phyloP scores from a whole-genome alignment of 768 basidiomycete species.

The Hericium erinaceus region DNA sequence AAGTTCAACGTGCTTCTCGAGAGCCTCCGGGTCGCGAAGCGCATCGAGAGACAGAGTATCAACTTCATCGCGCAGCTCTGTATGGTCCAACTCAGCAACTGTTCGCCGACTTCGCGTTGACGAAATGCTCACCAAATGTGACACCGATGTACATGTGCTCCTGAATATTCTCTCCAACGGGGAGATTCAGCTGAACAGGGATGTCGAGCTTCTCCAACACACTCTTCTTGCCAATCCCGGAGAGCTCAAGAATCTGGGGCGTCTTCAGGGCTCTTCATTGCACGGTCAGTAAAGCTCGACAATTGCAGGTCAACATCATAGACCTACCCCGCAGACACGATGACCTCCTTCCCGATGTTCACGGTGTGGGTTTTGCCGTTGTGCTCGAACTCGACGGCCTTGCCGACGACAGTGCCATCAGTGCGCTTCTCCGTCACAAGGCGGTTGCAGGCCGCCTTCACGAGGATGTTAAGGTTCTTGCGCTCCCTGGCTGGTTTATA shows the following conservation, averaged over 20 bases:
- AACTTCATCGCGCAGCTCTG: conserved; percentile 7
- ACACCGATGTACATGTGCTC: conserved; percentile 4
- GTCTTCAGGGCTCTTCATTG: conserved; percentile 8
- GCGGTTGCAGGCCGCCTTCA: background rate
- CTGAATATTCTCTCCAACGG: conserved; percentile 12
- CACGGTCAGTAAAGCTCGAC: too few relatives aligned
- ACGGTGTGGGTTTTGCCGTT: conserved; percentile 4
- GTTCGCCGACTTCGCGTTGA: background rate
- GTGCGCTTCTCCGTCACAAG: background rate
- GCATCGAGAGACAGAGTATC: conserved; percentile 5
- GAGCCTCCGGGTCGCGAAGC: background rate
- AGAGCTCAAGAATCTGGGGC: conserved; percentile 13
- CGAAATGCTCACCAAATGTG: background rate
- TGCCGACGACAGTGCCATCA: background rate
- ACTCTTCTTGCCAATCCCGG: conserved; percentile 8
- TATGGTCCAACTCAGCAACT: background rate
- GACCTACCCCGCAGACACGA: conserved; percentile 10
- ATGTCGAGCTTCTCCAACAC: conserved; percentile 8
- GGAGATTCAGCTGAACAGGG: conserved; percentile 12
- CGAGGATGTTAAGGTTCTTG: background rate
- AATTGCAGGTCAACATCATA: too few relatives aligned
- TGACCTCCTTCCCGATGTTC: conserved; percentile 6
- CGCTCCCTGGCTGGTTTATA: background rate
- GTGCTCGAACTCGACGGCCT: conserved; percentile 6
- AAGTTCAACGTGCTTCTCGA: conserved; percentile 7